phyloP scores from a whole-genome alignment of 2,329 filamentous ascomycete species.

The Nannizziopsis arthrosporioides region DNA sequence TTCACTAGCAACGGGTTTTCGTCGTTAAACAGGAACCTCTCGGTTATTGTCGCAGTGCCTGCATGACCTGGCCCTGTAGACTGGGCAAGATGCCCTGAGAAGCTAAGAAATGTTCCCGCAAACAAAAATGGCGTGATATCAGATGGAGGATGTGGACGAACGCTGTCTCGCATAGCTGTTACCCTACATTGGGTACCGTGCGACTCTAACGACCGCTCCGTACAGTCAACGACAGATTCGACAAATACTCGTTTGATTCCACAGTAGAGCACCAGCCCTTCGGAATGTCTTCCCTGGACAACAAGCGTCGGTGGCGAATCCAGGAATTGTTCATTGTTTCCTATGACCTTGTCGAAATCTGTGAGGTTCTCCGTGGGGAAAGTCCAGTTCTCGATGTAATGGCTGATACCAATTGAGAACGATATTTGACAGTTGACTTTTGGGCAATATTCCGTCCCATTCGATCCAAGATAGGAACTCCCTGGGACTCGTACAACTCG shows the following conservation, averaged over 20 bases:
- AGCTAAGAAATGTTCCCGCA: not conserved
- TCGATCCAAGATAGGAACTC: conserved; percentile 3
- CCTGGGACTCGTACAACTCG: not conserved
- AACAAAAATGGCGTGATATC: conserved; percentile 11
- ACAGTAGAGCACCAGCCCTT: conserved; percentile 3
- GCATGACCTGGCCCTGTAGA: conserved; percentile 5
- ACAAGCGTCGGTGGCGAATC: conserved; percentile 3
- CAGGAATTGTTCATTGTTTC: conserved; percentile 3
- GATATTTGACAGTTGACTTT: conserved; percentile 3
- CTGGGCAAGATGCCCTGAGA: conserved; percentile 2
- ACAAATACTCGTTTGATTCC: conserved; percentile 10
- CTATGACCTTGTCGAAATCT: conserved; percentile 5
- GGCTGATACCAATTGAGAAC: conserved; percentile 9
- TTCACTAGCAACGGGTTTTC: conserved; percentile 7
- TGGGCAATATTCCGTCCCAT: not conserved
- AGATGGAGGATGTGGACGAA: conserved; percentile 2
- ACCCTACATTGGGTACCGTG: conserved; percentile 6
- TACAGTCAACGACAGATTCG: conserved; percentile 8
- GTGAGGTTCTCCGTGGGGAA: not conserved
- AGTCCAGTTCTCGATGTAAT: conserved; percentile 2
- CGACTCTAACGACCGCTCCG: not conserved
- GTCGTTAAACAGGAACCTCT: conserved; percentile 8
- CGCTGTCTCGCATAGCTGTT: conserved; percentile 8
- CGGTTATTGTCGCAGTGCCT: conserved; percentile 1
- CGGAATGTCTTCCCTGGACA: conserved; percentile 6